Percentiles rank a stretch among this genome's conserved stretches.
Evolutionary conservation across 2,329 filamentous ascomycete species (phyloP).

Genomic region (Paraconiothyrium brasiliense): DNA sequence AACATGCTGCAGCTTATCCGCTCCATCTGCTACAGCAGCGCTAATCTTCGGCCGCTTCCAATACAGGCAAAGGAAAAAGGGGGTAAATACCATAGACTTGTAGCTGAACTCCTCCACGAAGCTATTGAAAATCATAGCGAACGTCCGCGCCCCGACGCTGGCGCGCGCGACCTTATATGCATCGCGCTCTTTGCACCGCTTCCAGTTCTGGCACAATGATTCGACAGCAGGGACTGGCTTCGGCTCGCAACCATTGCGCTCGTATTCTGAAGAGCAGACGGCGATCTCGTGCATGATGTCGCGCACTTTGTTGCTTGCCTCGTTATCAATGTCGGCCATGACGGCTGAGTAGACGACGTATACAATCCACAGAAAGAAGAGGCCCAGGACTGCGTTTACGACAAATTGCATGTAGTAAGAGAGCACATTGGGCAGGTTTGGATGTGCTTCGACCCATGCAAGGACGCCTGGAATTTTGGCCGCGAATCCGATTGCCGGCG

Average conservation of each 20-base stretch:
- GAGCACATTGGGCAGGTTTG: slow-evolving; percentile 71
- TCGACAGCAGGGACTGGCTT: slow-evolving; percentile 77
- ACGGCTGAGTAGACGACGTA: slow-evolving; percentile 76
- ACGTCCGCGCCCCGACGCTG: slow-evolving; percentile 83
- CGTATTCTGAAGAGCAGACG: slow-evolving; percentile 76
- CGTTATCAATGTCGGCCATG: slow-evolving; percentile 77
- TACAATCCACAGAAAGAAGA: slow-evolving; percentile 69
- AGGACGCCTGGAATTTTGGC: slow-evolving; percentile 61
- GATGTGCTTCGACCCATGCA: slow-evolving; percentile 70
- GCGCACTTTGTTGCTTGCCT: slow-evolving; percentile 73
- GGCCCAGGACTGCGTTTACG: slow-evolving; percentile 71
- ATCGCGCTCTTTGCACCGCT: slow-evolving; percentile 86
- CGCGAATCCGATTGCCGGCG: slow-evolving; percentile 28
- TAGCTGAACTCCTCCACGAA: slow-evolving; percentile 91
- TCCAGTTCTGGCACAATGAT: slow-evolving; percentile 80
- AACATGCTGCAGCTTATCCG: slow-evolving; percentile 2
- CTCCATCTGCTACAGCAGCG: background rate
- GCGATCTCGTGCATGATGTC: slow-evolving; percentile 77
- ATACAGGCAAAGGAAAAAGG: slow-evolving; percentile 21
- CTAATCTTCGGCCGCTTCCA: background rate
- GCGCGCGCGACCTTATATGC: slow-evolving; percentile 80
- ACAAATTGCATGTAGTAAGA: slow-evolving; percentile 72
- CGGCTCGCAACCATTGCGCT: slow-evolving; percentile 77
- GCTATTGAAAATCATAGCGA: slow-evolving; percentile 91
- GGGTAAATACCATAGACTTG: slow-evolving; percentile 72